Evolutionary conservation across 2,329 filamentous ascomycete genomes (phyloP).

Genomic region (Xylariaceae sp.): DNA sequence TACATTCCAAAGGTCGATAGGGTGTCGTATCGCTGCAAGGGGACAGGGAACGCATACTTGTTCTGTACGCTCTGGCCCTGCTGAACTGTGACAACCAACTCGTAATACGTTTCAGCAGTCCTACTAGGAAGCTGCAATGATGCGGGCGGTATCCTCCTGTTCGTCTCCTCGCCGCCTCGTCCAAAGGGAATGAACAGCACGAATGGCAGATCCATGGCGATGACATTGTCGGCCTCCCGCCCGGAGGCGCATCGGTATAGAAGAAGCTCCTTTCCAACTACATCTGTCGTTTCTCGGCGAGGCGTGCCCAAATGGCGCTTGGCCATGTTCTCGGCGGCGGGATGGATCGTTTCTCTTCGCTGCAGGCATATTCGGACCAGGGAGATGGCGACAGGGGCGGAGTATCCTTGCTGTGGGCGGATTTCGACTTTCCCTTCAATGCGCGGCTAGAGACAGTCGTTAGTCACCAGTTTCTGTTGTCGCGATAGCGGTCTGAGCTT

Average conservation of each 20-base stretch:
- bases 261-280: conserved; percentile 93
- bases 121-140: conserved; percentile 86
- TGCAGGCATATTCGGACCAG: conserved; percentile 93
- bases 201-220: conserved; percentile 96
- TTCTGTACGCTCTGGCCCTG: conserved; percentile 84
- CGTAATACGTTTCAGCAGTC: conserved; percentile 96
- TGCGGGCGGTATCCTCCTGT: conserved; percentile 85
- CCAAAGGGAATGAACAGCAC: conserved; percentile 97
- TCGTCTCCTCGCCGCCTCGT: conserved; percentile 84
- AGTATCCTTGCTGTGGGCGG: conserved; percentile 78
- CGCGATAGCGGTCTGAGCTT: too few species aligned
- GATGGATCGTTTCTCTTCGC: conserved; percentile 92
- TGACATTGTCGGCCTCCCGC: conserved; percentile 81
- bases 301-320: conserved; percentile 90
- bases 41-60: conserved; percentile 88
- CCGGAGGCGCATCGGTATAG: conserved; percentile 83
- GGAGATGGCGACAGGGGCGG: conserved; percentile 85
- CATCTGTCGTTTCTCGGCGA: conserved; percentile 83
- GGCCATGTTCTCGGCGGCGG: conserved; percentile 88
- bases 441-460: conserved; percentile 63
- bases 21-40: conserved; percentile 90
- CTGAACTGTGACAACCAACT: conserved; percentile 92
- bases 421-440: conserved; percentile 99
- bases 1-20: conserved; percentile 99
- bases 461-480: neutral